Conservation (phyloP, 805 yeast genomes). For the Candida hispaniensis region DNA sequence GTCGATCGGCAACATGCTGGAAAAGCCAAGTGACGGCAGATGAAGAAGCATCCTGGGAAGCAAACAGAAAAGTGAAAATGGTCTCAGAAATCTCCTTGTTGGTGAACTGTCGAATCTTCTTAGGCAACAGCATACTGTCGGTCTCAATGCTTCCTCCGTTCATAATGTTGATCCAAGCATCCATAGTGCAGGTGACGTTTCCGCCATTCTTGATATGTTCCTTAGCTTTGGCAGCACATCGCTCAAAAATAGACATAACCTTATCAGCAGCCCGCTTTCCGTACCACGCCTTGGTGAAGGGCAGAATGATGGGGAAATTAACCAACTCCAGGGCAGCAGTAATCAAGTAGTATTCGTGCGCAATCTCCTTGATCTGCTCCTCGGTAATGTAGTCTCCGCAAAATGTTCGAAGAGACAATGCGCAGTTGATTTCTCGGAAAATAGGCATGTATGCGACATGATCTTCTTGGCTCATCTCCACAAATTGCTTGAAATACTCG, state of each 20-base stretch:
- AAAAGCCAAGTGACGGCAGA: constrained; percentile 97
- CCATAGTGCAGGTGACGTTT: constrained; percentile 80
- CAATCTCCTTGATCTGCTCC: constrained; percentile 75
- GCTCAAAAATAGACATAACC: constrained; percentile 85
- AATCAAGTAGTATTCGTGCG: constrained; percentile 84
- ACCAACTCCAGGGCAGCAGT: constrained; percentile 96
- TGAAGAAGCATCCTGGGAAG: constrained; percentile 96
- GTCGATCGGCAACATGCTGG: constrained; percentile 92
- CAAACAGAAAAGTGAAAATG: constrained; percentile 90
- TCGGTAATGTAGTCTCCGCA: constrained; percentile 94
- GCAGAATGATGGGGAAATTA: constrained; percentile 92
- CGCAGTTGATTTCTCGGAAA: constrained; percentile 94
- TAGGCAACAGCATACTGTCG: constrained; percentile 31
- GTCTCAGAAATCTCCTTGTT: constrained; percentile 93
- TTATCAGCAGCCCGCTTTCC: constrained; percentile 88
- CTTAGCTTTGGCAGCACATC: constrained; percentile 83
- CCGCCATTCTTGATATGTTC: constrained; percentile 68
- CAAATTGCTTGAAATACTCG: constrained; percentile 58
- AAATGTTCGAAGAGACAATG: constrained; percentile 82
- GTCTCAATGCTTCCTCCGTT: constrained; percentile 42
- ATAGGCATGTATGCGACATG: constrained; percentile 79
- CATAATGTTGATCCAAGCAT: constrained; percentile 88
- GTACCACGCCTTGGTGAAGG: constrained; percentile 96
- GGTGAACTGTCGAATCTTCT: constrained; percentile 68
- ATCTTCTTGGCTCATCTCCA: constrained; percentile 46